A percentile compares a stretch with the other conserved stretches of the same genome.
Conservation (phyloP, 2,329 filamentous ascomycete genomes). For the Dactylellina cionopaga region DNA sequence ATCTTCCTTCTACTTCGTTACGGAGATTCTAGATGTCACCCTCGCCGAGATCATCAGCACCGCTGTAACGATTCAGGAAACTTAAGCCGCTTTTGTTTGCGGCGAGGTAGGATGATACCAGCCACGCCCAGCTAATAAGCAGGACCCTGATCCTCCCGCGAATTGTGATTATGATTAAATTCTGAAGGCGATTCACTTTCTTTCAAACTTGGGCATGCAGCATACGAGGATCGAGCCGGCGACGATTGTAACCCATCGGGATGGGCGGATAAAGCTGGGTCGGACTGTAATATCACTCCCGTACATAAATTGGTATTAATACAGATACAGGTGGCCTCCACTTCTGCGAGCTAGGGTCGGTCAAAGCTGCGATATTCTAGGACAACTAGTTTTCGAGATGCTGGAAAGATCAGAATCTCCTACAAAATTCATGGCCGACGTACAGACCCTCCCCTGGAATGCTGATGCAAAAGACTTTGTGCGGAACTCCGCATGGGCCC, state of each 20-base stretch:
- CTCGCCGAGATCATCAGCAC: not conserved
- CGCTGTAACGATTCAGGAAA: not conserved
- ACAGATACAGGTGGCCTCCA: not conserved
- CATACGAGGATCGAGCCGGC: conserved; percentile 2
- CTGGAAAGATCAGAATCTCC: conserved; percentile 1
- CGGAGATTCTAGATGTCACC: no score
- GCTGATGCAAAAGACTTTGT: not conserved
- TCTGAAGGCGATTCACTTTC: not conserved
- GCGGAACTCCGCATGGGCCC: conserved; percentile 3
- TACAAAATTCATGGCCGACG: not conserved
- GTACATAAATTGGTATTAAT: not conserved
- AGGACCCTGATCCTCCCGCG: no score
- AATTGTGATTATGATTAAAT: not conserved
- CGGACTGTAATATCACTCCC: not conserved
- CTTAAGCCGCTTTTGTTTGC: conserved; percentile 1
- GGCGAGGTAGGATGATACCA: conserved; percentile 8
- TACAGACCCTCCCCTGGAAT: not conserved
- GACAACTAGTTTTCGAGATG: conserved; percentile 5
- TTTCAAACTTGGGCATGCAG: not conserved
- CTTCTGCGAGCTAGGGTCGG: not conserved
- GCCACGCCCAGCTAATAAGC: no score
- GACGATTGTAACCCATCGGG: not conserved
- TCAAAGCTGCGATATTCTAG: not conserved
- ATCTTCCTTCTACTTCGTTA: no score
- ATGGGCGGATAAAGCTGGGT: conserved; percentile 1